A percentile compares a stretch with the other conserved stretches of the same genome.
These are phyloP conservation scores for Cucurbita ficifolia DNA, from an alignment of 306 rosid species.

Conservation along the genomic window DNA sequence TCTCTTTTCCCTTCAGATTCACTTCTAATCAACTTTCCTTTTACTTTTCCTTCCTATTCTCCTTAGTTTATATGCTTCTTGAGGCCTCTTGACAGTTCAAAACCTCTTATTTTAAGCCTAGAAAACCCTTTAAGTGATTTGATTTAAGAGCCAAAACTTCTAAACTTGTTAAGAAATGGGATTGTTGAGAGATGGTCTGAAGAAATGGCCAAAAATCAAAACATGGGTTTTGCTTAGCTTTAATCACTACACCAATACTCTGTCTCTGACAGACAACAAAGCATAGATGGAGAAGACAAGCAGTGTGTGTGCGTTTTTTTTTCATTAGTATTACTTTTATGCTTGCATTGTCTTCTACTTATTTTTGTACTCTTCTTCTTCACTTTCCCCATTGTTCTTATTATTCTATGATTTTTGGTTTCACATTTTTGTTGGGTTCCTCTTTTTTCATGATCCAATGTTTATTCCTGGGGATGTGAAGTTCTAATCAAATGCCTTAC, in stretches of 20 bases:
- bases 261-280: slow-evolving; percentile 1
- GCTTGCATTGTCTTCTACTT: background rate
- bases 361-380: background rate
- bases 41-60: background rate
- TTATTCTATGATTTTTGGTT: background rate
- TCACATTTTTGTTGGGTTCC: background rate
- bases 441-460: background rate
- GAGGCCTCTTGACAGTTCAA: background rate
- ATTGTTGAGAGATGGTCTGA: background rate
- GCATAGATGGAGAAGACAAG: background rate
- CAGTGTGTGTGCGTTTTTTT: background rate
- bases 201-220: background rate
- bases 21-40: background rate
- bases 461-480: background rate
- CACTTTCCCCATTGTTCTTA: background rate
- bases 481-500: background rate
- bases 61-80: background rate
- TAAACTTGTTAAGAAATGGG: background rate
- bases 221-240: background rate
- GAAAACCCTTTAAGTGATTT: background rate
- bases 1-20: background rate
- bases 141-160: background rate
- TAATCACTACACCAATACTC: background rate
- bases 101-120: background rate
- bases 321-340: background rate